phyloP scores from a whole-genome alignment of 2,329 filamentous ascomycete genomes.

The Conoideocrella luteorostrata region DNA sequence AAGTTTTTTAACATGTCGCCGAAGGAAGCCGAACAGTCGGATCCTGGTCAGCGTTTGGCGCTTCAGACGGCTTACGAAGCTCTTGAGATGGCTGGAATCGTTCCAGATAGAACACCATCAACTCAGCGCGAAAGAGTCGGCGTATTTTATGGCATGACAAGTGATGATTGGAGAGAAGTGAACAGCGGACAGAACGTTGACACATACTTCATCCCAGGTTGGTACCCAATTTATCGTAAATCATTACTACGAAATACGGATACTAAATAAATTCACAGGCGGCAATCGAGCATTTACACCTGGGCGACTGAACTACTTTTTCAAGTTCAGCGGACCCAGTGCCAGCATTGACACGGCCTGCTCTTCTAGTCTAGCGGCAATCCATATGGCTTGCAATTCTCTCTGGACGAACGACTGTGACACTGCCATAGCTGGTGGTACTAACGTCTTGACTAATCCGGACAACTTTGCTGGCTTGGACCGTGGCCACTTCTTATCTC shows the following conservation, averaged over 20 bases:
- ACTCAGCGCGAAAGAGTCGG: constrained; percentile 57
- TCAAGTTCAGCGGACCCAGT: constrained; percentile 68
- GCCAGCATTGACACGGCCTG: constrained; percentile 73
- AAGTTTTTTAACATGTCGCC: constrained; percentile 82
- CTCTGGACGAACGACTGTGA: constrained; percentile 68
- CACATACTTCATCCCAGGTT: constrained; percentile 40
- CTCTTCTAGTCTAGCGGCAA: constrained; percentile 65
- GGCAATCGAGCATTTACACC: constrained; percentile 6
- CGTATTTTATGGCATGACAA: constrained; percentile 69
- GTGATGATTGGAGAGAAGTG: constrained; percentile 71
- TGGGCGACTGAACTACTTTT: constrained; percentile 65
- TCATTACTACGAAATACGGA: constrained; percentile 34
- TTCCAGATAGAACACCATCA: constrained; percentile 57
- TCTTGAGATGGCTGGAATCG: constrained; percentile 56
- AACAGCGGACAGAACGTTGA: constrained; percentile 67
- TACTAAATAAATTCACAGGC: background rate
- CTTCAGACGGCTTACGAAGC: constrained; percentile 74
- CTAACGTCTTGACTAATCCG: constrained; percentile 72
- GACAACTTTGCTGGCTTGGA: constrained; percentile 73
- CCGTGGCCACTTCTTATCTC: constrained; percentile 71
- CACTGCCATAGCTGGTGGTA: constrained; percentile 71
- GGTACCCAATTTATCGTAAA: constrained; percentile 25
- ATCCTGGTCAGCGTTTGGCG: constrained; percentile 69
- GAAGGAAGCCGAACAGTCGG: constrained; percentile 66
- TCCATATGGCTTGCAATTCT: constrained; percentile 64